Conservation (phyloP, 495 filamentous ascomycete genomes). For the Penicillium angulare region DNA sequence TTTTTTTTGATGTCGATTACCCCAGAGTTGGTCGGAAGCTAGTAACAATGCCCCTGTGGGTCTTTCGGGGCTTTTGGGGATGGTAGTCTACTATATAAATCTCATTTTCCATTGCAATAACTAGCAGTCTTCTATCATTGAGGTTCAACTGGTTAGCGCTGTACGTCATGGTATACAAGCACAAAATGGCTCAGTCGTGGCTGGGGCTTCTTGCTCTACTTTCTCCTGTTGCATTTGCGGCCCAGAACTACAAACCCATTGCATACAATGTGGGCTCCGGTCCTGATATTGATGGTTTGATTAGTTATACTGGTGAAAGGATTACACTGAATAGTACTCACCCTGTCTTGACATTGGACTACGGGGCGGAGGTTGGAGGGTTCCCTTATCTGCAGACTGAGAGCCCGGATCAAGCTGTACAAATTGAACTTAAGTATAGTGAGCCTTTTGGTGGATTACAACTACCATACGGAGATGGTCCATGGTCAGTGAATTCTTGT, state of each 20-base stretch:
- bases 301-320: not conserved
- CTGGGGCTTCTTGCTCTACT: not conserved
- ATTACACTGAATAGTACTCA: not conserved
- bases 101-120: too few relatives aligned
- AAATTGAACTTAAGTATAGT: conserved; percentile 19
- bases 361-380: not conserved
- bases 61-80: too few relatives aligned
- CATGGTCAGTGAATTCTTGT: conserved; percentile 8
- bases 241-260: not conserved
- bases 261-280: not conserved
- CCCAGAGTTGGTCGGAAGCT: too few relatives aligned
- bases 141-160: too few relatives aligned
- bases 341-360: not conserved
- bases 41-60: not conserved
- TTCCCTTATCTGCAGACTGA: conserved; percentile 3
- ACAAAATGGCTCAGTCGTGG: not conserved
- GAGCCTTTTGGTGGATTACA: conserved; percentile 13
- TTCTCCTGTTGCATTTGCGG: not conserved
- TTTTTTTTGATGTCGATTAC: too few relatives aligned
- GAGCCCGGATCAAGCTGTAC: conserved; percentile 1
- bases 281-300: not conserved
- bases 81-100: too few relatives aligned
- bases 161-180: too few relatives aligned
- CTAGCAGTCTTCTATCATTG: too few relatives aligned
- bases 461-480: conserved; percentile 15